Base-by-base conservation (phyloP, 139 green algal genomes). In the Tetradesmus lagerheimii region DNA sequence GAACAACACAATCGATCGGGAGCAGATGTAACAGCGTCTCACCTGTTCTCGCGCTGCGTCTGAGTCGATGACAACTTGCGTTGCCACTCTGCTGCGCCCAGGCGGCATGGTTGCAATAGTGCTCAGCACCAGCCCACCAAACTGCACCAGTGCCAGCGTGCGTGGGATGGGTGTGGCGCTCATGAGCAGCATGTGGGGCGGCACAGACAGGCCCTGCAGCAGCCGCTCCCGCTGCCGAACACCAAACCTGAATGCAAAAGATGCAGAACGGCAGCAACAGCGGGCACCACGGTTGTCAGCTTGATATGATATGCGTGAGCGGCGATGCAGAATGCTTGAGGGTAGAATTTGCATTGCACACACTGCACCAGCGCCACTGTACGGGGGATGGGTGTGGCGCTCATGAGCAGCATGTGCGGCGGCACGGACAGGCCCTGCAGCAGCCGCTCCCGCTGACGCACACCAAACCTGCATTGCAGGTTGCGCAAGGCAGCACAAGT, bases 91-190 rank as follows among this genome's bases (percentile, higher is more conserved):
- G 47, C 88, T 62, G 12, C 97, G 92, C 31, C 96, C 95, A 4
- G 97, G 94, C 16, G 97, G 96, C 89, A 96, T 86, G 79, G 96
- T 94, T 18, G 94, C 81, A 47, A 99, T 96, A 25, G 85, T 94
- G 38, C 91, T 92, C 27, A 93, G 84, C 35, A 88, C 86, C 3
- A 97, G 93, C 89, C 96, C 94, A 5, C 97, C 97, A 47, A 97
- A 93, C 16, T 92, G 66, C 0, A 95, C 94, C 43, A 99, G 94
- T 8, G 97, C 97, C 37, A 99, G 91, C 16, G 96, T 99, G 80
- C 98, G 94, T 0, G 98, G 98, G 81, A 99, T 99, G 92, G 98
- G 98, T 5, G 98, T 99, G 27, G 98, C 98, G 0, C 95, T 97
- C 97, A 99, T 99, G 90, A 95, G 92, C 74, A 99, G 94, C 31